A percentile compares a stretch with the other conserved stretches of the same genome.
Evolutionary conservation across 345 rosid genomes (phyloP).

Genomic region (Eutrema heterophyllum): DNA sequence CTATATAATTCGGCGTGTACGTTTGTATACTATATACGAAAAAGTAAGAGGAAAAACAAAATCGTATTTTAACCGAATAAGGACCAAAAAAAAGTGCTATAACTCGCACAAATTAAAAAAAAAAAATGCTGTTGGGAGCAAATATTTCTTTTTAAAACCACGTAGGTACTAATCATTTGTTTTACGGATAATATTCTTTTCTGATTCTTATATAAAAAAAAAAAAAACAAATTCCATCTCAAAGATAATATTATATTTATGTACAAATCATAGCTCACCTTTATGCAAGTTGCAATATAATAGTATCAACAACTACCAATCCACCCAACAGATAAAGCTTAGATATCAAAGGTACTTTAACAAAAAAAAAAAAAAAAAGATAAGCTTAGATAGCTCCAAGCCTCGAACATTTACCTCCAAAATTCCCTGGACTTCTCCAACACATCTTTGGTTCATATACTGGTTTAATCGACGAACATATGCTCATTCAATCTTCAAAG

Average conservation of each 20-base stretch:
- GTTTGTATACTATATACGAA: too few species aligned
- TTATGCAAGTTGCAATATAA: neutral
- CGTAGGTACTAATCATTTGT: neutral
- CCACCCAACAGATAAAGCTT: neutral
- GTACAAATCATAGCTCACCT: neutral
- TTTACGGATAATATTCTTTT: neutral
- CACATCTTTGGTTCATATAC: neutral
- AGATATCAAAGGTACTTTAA: too few species aligned
- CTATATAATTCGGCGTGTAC: too few species aligned
- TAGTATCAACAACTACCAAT: neutral
- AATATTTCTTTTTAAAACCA: neutral
- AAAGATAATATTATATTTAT: neutral
- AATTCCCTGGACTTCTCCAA: neutral
- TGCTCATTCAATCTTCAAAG: neutral
- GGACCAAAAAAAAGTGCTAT: too few species aligned
- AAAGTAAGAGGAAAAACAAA: too few species aligned
- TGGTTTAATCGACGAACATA: too few species aligned
- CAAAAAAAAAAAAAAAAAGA: too few species aligned
- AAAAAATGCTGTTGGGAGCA: too few species aligned
- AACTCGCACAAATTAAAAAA: too few species aligned
- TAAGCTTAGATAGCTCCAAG: neutral
- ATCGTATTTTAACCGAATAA: too few species aligned
- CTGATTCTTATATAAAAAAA: neutral
- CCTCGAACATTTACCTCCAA: too few species aligned
- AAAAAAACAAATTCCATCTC: neutral